phyloP scores from a whole-genome alignment of 345 rosid genomes.

The Camelina neglecta region DNA sequence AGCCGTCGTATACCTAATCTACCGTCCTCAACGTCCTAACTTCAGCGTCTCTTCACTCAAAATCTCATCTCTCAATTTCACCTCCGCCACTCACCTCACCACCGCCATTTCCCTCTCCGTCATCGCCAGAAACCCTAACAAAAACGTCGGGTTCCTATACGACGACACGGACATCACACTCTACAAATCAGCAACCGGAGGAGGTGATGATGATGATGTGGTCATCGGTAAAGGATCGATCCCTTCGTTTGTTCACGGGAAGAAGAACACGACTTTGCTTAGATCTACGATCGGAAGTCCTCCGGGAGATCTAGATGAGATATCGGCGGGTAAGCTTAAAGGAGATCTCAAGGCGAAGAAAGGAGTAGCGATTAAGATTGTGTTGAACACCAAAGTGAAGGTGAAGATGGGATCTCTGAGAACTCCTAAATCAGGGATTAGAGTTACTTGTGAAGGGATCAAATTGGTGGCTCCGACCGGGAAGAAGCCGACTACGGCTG shows the following conservation, averaged over 20 bases:
- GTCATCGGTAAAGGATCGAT: constrained; percentile 62
- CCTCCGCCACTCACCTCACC: constrained; percentile 52
- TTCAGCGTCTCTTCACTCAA: constrained; percentile 68
- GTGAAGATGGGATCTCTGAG: constrained; percentile 70
- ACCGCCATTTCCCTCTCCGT: constrained; percentile 68
- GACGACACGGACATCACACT: constrained; percentile 51
- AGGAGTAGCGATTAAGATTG: constrained; percentile 61
- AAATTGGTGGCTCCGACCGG: constrained; percentile 63
- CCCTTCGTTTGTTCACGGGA: constrained; percentile 63
- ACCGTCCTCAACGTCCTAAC: constrained; percentile 79
- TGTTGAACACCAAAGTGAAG: constrained; percentile 66
- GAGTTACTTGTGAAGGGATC: constrained; percentile 74
- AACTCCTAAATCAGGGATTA: constrained; percentile 62
- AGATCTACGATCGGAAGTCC: constrained; percentile 54
- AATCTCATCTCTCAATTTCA: constrained; percentile 63
- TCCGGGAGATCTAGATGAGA: constrained; percentile 50
- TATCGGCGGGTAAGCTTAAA: constrained; percentile 54
- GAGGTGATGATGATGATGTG: constrained; percentile 51
- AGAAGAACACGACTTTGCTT: constrained; percentile 73
- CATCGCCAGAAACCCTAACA: constrained; percentile 80
- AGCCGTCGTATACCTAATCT: constrained; percentile 61
- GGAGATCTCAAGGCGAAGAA: constrained; percentile 59
- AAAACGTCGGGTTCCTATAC: constrained; percentile 66
- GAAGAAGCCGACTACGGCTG: constrained; percentile 58
- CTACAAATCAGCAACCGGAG: constrained; percentile 27